These are phyloP conservation scores for Xanthoconium separans DNA, from an alignment of 1,284 basidiomycete genomes.

Conservation along the genomic window DNA sequence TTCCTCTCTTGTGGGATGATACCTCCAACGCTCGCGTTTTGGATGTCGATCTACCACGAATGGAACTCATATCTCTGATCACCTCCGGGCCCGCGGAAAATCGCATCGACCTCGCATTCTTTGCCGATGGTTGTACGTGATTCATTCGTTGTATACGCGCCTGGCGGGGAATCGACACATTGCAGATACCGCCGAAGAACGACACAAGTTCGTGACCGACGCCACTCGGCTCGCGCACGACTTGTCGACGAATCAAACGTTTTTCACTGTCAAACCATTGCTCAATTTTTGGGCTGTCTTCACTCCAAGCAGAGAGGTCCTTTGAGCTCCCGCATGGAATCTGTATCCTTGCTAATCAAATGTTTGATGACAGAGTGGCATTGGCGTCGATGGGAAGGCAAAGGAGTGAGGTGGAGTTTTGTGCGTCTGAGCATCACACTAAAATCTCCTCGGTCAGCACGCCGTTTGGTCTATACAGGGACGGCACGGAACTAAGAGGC, in stretches of 20 bases:
- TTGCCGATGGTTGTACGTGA: slow-evolving; percentile 78
- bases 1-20: slow-evolving; percentile 8
- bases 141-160: background rate
- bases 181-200: slow-evolving; percentile 61
- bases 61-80: slow-evolving; percentile 59
- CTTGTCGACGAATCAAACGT: slow-evolving; percentile 73
- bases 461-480: slow-evolving; percentile 75
- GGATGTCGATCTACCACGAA: slow-evolving; percentile 35
- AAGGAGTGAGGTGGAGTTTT: slow-evolving; percentile 51
- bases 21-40: background rate
- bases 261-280: slow-evolving; percentile 72
- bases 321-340: background rate
- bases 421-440: background rate
- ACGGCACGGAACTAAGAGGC: slow-evolving; percentile 75
- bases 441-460: slow-evolving; percentile 46
- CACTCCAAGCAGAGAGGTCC: slow-evolving; percentile 67
- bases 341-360: background rate
- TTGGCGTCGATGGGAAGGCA: slow-evolving; percentile 67
- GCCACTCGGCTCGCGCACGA: slow-evolving; percentile 66
- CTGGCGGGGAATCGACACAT: background rate
- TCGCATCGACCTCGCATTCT: slow-evolving; percentile 77
- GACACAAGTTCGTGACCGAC: slow-evolving; percentile 67
- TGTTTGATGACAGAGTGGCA: slow-evolving; percentile 57
- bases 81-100: slow-evolving; percentile 63
- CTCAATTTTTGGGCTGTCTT: slow-evolving; percentile 86